phyloP scores from a whole-genome alignment of 2,329 filamentous ascomycete species.

The Camillea tinctor region DNA sequence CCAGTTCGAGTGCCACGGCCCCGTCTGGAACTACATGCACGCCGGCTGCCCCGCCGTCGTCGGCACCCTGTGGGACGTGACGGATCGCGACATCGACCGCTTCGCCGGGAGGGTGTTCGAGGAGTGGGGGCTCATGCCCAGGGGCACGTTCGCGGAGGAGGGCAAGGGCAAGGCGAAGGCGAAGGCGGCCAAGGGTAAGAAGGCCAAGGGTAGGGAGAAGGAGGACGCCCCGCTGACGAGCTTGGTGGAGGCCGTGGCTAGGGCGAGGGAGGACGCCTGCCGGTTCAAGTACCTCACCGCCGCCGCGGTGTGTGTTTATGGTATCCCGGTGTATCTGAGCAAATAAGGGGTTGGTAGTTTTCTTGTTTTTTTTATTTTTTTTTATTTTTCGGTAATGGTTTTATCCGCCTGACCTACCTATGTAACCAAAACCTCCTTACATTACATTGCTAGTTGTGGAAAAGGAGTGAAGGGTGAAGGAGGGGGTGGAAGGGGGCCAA shows the following conservation, averaged over 20 bases:
- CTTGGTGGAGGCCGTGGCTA: constrained; percentile 78
- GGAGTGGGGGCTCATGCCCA: constrained; percentile 74
- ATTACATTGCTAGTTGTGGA: not conserved
- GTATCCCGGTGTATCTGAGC: constrained; percentile 82
- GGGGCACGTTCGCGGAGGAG: constrained; percentile 43
- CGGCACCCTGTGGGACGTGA: constrained; percentile 96
- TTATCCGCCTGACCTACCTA: no score
- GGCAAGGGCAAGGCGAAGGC: constrained; percentile 30
- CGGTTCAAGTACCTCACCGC: constrained; percentile 89
- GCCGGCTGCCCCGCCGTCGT: constrained; percentile 84
- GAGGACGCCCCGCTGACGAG: constrained; percentile 42
- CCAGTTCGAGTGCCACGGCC: constrained; percentile 87
- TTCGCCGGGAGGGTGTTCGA: constrained; percentile 79
- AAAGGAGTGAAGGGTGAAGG: not conserved
- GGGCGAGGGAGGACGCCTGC: constrained; percentile 72
- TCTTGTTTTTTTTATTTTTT: no score
- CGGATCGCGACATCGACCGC: constrained; percentile 93
- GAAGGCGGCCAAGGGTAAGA: constrained; percentile 8
- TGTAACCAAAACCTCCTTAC: no score
- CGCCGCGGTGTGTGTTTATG: constrained; percentile 90
- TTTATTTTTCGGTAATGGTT: no score
- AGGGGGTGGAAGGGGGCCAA: not conserved
- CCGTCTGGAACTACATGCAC: constrained; percentile 87
- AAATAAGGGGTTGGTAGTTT: constrained; percentile 15
- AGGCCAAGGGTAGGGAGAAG: constrained; percentile 11